Conservation (phyloP, 1,284 basidiomycete genomes). For the Wolfiporia cocos region DNA sequence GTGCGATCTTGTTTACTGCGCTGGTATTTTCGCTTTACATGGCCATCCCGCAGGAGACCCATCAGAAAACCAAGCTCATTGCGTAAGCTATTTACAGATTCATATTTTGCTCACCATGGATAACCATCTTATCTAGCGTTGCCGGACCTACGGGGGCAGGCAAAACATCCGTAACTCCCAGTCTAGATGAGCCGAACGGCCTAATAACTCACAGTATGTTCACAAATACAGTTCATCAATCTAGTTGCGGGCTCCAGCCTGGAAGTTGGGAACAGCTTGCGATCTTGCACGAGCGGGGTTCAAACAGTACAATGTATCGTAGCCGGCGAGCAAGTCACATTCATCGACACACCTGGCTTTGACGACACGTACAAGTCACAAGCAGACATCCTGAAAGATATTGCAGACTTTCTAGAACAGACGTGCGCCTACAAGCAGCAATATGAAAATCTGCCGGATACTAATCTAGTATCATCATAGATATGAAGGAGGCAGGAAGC, state of each 20-base stretch:
- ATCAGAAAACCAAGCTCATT: neutral
- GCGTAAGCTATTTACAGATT: neutral
- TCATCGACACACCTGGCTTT: constrained; percentile 35
- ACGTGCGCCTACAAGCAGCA: constrained; percentile 20
- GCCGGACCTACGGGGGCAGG: neutral
- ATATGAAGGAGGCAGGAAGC: constrained; percentile 29
- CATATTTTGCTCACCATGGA: neutral
- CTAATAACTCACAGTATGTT: neutral
- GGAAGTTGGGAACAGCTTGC: constrained; percentile 5
- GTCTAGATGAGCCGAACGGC: neutral
- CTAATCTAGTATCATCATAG: constrained; percentile 15
- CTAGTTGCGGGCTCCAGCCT: constrained; percentile 7
- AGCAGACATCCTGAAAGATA: constrained; percentile 31
- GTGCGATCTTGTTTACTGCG: too few species aligned
- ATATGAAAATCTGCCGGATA: neutral
- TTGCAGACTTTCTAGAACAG: constrained; percentile 29
- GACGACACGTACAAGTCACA: constrained; percentile 32
- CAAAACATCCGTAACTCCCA: neutral
- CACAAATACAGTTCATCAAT: constrained; percentile 11
- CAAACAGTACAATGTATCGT: constrained; percentile 2
- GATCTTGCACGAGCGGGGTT: constrained; percentile 5
- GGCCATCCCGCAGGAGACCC: too few species aligned
- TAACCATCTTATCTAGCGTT: neutral
- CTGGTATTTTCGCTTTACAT: too few species aligned
- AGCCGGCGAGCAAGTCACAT: constrained; percentile 15